Conservation (phyloP, 2,329 filamentous ascomycete species). For the Fusarium sp. region DNA sequence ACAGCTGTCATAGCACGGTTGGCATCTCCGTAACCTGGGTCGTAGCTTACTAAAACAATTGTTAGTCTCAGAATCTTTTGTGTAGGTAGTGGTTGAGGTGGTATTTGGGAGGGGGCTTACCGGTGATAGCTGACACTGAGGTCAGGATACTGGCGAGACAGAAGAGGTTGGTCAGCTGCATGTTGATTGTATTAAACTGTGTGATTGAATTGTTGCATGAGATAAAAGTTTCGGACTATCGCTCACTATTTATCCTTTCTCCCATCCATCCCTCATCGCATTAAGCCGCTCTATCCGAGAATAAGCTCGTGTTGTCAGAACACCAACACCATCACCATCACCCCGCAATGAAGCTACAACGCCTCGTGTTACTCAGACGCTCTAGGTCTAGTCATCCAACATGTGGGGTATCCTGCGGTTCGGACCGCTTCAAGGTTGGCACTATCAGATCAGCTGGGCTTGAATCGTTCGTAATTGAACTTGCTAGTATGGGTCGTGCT, state of each 20-base stretch:
- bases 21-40: conserved; percentile 74
- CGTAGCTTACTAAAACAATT: conserved; percentile 69
- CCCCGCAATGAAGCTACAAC: not conserved
- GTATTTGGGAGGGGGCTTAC: conserved; percentile 31
- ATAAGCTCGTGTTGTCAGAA: not conserved
- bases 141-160: conserved; percentile 51
- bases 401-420: not conserved
- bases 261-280: not conserved
- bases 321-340: not conserved
- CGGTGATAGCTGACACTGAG: conserved; percentile 49
- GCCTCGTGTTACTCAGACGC: not conserved
- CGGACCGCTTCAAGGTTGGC: not conserved
- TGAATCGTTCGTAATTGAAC: not conserved
- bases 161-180: conserved; percentile 56
- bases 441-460: not conserved
- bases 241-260: not conserved
- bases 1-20: conserved; percentile 65
- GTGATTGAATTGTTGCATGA: not conserved
- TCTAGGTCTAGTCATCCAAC: not conserved
- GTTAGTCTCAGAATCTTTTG: conserved; percentile 1
- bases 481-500: not conserved
- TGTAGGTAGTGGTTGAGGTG: not conserved
- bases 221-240: not conserved
- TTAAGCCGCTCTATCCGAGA: not conserved
- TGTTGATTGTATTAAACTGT: conserved; percentile 43